Evolutionary conservation across 1,284 basidiomycete species (phyloP), one percentile per base, ranked within the genome.

Genomic region (Mycosarcoma maydis): DNA sequence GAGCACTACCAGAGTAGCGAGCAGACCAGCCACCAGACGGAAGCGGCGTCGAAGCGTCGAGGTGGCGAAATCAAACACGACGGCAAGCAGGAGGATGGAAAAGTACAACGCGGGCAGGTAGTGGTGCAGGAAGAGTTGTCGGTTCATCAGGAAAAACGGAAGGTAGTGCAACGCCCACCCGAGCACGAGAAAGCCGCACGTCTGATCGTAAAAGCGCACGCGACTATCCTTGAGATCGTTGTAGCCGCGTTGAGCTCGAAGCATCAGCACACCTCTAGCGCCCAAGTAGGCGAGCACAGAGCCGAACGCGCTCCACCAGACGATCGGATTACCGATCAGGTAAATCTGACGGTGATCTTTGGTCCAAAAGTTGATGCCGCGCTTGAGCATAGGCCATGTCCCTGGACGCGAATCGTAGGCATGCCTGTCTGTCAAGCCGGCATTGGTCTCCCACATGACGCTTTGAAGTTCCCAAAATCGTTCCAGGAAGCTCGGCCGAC

Each of bases 371-470:
- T 84, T 84, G 80, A 99, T 98, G 33, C 96, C 96, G 62, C 95
- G 89, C 44, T 87, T 87, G 39, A 98, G 87, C 53, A 87, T 85
- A 9, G 95, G 94, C 96, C 96, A 98, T 0, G 87, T 86, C 55
- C 87, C 85, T 3, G 95, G 96, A 13, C 95, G 86, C 26, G 95
- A 98, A 81, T 98, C 95, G 79, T 91, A 98, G 0, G 89, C 90
- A 78, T 98, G 96, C 19, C 92, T 88, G 74, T 96, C 94, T 0
- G 95, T 98, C 59, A 98, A 84, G 0, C 92, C 94, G 20, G 92
- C 91, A 76, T 98, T 99, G 20, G 94, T 98, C n/a, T 87, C 88
- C 93, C 94, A 98, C 95, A 98, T 98, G 58, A 95, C 94, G 70
- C 87, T 86, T 79, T 98, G 93, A 30, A 98, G 85, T 81, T 98